These are phyloP conservation scores for Fusarium sp. DNA, from an alignment of 2,329 filamentous ascomycete species.

Conservation along the genomic window DNA sequence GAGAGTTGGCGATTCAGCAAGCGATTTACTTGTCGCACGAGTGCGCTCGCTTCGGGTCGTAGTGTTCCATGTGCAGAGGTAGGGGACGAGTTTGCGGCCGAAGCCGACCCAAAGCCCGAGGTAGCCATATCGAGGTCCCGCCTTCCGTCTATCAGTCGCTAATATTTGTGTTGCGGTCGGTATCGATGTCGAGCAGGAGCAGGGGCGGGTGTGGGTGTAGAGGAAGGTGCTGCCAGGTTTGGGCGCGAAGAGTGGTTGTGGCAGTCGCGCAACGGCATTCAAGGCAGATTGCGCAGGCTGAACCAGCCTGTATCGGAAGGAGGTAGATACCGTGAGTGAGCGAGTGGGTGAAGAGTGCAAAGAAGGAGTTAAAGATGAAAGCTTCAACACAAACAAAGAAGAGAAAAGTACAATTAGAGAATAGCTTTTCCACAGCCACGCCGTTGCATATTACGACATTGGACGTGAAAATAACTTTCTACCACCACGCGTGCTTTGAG, in stretches of 20 bases:
- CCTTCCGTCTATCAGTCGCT: slow-evolving; percentile 22
- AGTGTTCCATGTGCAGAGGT: slow-evolving; percentile 47
- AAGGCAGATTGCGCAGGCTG: slow-evolving; percentile 46
- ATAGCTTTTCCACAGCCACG: not conserved
- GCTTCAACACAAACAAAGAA: slow-evolving; percentile 14
- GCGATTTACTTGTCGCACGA: slow-evolving; percentile 61
- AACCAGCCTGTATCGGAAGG: slow-evolving; percentile 37
- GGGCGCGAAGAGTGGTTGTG: slow-evolving; percentile 27
- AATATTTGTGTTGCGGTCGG: slow-evolving; percentile 4
- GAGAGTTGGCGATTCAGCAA: slow-evolving; percentile 77
- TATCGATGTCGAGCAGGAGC: slow-evolving; percentile 2
- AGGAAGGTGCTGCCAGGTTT: slow-evolving; percentile 32
- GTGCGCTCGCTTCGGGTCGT: slow-evolving; percentile 59
- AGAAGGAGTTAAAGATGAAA: slow-evolving; percentile 2
- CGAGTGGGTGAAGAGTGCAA: not conserved
- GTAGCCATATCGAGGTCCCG: slow-evolving; percentile 44
- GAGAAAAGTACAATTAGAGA: not conserved
- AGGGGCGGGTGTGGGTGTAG: not conserved
- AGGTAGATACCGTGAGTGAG: slow-evolving; percentile 16
- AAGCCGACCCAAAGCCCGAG: slow-evolving; percentile 42
- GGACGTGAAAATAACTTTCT: slow-evolving; percentile 14
- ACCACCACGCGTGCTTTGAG: slow-evolving; percentile 33
- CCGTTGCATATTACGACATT: slow-evolving; percentile 1
- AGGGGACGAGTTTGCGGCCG: slow-evolving; percentile 21
- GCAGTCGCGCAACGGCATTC: slow-evolving; percentile 48